Evolutionary conservation across 768 basidiomycete genomes (phyloP).

Genomic region (Pleurotus pulmonarius): DNA sequence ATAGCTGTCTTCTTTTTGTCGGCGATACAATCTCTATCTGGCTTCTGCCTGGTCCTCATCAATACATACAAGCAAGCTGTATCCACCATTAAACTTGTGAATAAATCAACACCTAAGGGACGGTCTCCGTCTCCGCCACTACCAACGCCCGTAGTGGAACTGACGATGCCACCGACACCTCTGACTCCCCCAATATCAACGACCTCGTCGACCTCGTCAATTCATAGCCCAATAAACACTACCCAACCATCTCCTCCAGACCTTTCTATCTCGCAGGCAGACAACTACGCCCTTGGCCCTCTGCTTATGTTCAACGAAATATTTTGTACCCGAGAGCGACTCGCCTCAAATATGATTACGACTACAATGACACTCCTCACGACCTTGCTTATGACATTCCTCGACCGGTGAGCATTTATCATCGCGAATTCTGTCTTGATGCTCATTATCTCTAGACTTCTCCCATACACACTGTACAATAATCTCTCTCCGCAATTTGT

Average conservation of each 20-base stretch:
- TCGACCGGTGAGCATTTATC: conserved; percentile 47
- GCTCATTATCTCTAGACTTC: conserved; percentile 40
- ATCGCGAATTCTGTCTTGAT: not conserved
- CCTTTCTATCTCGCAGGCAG: not conserved
- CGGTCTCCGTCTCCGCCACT: conserved; percentile 7
- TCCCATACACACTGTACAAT: conserved; percentile 63
- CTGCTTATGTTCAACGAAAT: conserved; percentile 48
- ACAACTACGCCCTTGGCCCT: conserved; percentile 37
- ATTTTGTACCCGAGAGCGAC: conserved; percentile 42
- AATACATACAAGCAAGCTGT: conserved; percentile 64
- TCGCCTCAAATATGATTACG: conserved; percentile 42
- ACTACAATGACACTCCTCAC: conserved; percentile 44
- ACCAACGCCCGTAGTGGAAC: conserved; percentile 1
- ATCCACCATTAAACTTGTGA: conserved; percentile 63
- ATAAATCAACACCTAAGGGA: conserved; percentile 31
- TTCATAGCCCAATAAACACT: conserved; percentile 3
- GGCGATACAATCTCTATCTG: conserved; percentile 67
- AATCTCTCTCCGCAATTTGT: conserved; percentile 50
- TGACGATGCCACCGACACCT: conserved; percentile 4
- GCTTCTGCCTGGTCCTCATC: conserved; percentile 62
- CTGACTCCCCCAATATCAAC: conserved; percentile 14
- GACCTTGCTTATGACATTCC: conserved; percentile 45
- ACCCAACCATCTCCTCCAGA: not conserved
- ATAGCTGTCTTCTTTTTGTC: conserved; percentile 72
- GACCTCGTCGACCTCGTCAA: conserved; percentile 21